Evolutionary conservation across 2,329 filamentous ascomycete genomes (phyloP).

Genomic region (Lasiodiplodia sp.): DNA sequence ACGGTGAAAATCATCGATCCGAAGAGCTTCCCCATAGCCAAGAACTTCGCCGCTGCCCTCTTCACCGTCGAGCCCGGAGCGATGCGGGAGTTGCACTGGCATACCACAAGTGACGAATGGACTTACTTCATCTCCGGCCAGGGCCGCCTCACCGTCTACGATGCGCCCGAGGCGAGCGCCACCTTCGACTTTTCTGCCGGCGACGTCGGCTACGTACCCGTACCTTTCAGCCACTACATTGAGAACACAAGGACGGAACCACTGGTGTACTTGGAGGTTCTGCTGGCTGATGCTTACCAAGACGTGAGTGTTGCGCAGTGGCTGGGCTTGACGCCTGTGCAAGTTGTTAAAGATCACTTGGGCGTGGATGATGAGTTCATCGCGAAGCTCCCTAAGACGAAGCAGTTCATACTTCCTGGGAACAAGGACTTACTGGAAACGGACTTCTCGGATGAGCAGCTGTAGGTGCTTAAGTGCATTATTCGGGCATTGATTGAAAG

Average conservation of each 20-base stretch:
- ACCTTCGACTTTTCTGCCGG: slow-evolving; percentile 68
- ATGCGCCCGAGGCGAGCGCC: slow-evolving; percentile 57
- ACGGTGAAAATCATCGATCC: slow-evolving; percentile 67
- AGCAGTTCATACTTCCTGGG: slow-evolving; percentile 50
- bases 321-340: slow-evolving; percentile 59
- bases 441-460: slow-evolving; percentile 44
- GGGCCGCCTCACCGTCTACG: slow-evolving; percentile 64
- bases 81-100: slow-evolving; percentile 71
- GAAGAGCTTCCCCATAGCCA: slow-evolving; percentile 63
- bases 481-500: too few species aligned
- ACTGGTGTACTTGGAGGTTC: slow-evolving; percentile 66
- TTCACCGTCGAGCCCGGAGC: slow-evolving; percentile 68
- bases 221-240: slow-evolving; percentile 64
- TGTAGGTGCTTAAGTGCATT: slow-evolving; percentile 1
- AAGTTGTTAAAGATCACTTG: slow-evolving; percentile 47
- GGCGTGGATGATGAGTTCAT: slow-evolving; percentile 39
- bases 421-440: slow-evolving; percentile 46
- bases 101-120: slow-evolving; percentile 68
- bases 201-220: slow-evolving; percentile 66
- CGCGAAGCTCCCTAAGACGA: slow-evolving; percentile 46
- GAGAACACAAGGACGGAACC: slow-evolving; percentile 67
- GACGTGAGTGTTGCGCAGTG: slow-evolving; percentile 66
- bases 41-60: slow-evolving; percentile 63
- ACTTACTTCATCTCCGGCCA: slow-evolving; percentile 65
- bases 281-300: slow-evolving; percentile 60